phyloP scores from a whole-genome alignment of 1,284 basidiomycete genomes.

The Apiotrichum porosum region DNA sequence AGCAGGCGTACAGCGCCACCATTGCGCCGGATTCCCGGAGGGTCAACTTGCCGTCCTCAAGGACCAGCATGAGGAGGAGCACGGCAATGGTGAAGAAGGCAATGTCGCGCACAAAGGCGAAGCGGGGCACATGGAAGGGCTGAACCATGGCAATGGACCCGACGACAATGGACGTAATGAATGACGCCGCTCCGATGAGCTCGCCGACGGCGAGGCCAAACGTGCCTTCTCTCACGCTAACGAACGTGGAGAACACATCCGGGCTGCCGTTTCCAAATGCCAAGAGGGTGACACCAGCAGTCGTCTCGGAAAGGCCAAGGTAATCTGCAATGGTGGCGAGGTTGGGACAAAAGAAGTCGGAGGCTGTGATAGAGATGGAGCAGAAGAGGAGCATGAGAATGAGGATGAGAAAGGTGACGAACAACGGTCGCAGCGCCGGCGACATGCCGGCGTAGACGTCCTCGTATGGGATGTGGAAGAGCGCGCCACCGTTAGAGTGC shows the following conservation, averaged over 20 bases:
- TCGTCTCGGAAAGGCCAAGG: slow-evolving; percentile 78
- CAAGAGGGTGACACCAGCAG: slow-evolving; percentile 87
- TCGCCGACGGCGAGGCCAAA: slow-evolving; percentile 91
- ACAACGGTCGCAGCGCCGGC: slow-evolving; percentile 24
- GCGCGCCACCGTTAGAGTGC: slow-evolving; percentile 7
- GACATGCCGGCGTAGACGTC: slow-evolving; percentile 3
- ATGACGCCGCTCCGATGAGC: slow-evolving; percentile 88
- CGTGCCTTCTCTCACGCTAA: slow-evolving; percentile 78
- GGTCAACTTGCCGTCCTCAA: slow-evolving; percentile 71
- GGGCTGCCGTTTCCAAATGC: slow-evolving; percentile 92
- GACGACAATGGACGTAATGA: slow-evolving; percentile 92
- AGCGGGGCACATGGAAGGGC: slow-evolving; percentile 76
- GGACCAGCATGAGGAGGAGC: slow-evolving; percentile 63
- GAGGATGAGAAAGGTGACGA: slow-evolving; percentile 30
- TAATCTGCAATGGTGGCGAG: slow-evolving; percentile 75
- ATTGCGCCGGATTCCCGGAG: slow-evolving; percentile 70
- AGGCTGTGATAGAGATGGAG: slow-evolving; percentile 83
- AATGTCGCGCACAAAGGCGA: slow-evolving; percentile 85
- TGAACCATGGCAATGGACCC: slow-evolving; percentile 94
- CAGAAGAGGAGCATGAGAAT: slow-evolving; percentile 55
- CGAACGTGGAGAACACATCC: slow-evolving; percentile 90
- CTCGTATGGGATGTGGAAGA: slow-evolving; percentile 14
- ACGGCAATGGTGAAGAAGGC: slow-evolving; percentile 87
- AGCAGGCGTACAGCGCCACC: slow-evolving; percentile 69
- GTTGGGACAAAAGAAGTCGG: slow-evolving; percentile 94